Evolutionary conservation across 73 alveolate genomes (phyloP), one percentile per base, ranked within the genome.

Genomic region (Stentor roeselii): DNA sequence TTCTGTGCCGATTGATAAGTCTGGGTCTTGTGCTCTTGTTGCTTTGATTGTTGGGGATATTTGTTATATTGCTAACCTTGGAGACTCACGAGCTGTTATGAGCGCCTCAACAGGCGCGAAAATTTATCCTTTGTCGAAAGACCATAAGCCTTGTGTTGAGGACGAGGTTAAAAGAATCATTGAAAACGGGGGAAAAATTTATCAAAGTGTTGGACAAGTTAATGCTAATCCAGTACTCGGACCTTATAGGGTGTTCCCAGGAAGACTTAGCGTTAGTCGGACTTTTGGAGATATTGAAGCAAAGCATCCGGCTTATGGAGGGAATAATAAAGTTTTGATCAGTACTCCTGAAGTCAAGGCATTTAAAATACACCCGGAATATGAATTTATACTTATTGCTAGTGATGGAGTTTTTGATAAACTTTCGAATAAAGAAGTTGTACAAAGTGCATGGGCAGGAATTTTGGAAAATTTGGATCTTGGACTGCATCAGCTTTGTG

Each of bases 201-300:
- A 93, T 38, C 84, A 76, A 60, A 3, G 78, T 15, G 60, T 37
- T 32, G 35, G 41, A 59, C 77, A 82, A 14, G 39, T 76, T 21
- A 14, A 58, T 3, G 90, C 89, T 30, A 84, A 84, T 76, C 88
- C 88, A 30, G 88, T 89, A 34, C 82, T 94, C 77, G 99, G 99
- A 4, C 99, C 99, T 32, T 88, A 90, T 75, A 95, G 99, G 87
- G 99, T 97, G 6, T 87, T 96, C 75, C 99, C 99, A 32, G 99
- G 99, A 14, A 87, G 99, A 77, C 92, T 97, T 40, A 92, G 98
- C 39, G 99, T 96, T 34, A 59, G 87, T 36, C 91, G 99, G 85
- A 92, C 99, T 31, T 85, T 97, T 60, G 99, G 99, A 35, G 99
- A 97, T 89, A 90, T 88, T 2, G 99, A 97, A 82, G 99, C 99